These are phyloP conservation scores for Phytophthora fragariaefolia DNA, from an alignment of 352 stramenopile genomes.

Conservation along the genomic window DNA sequence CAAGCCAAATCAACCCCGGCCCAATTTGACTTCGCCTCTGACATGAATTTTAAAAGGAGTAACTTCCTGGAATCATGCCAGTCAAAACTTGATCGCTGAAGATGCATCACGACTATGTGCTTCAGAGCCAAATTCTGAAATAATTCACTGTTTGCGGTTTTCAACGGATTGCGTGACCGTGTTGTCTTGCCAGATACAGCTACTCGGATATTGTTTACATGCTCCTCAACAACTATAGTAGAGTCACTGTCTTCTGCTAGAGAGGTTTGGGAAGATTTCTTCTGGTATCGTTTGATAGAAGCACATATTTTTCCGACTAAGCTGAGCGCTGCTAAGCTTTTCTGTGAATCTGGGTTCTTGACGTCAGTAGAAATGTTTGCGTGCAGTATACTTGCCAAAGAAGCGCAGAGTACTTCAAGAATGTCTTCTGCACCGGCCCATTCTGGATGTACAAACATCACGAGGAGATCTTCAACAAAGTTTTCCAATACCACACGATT, in stretches of 20 bases:
- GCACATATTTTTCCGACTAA: slow-evolving; percentile 83
- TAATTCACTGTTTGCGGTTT: background rate
- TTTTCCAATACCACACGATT: slow-evolving; percentile 81
- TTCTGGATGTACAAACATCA: slow-evolving; percentile 83
- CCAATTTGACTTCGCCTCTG: slow-evolving; percentile 30
- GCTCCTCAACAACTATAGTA: slow-evolving; percentile 55
- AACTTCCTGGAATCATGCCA: slow-evolving; percentile 59
- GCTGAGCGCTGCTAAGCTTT: slow-evolving; percentile 68
- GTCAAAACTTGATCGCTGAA: slow-evolving; percentile 43
- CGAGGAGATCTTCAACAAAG: slow-evolving; percentile 84
- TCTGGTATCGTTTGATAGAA: slow-evolving; percentile 71
- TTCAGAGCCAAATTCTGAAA: slow-evolving; percentile 51
- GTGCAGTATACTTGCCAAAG: slow-evolving; percentile 69
- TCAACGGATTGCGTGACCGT: slow-evolving; percentile 1
- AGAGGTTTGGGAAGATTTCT: slow-evolving; percentile 32
- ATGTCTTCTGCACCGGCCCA: slow-evolving; percentile 79
- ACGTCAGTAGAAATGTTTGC: slow-evolving; percentile 59
- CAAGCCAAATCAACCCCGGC: background rate
- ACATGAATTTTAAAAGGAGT: slow-evolving; percentile 65
- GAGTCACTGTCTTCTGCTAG: slow-evolving; percentile 58
- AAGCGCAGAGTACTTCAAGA: slow-evolving; percentile 72
- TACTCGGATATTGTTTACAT: slow-evolving; percentile 44
- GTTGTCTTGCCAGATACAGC: slow-evolving; percentile 20
- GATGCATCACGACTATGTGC: slow-evolving; percentile 68
- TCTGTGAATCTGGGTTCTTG: slow-evolving; percentile 74